Percentiles rank a stretch among this genome's conserved stretches.
Conservation (phyloP, 164 flowering plant species). For the Hamamelis virginiana region DNA sequence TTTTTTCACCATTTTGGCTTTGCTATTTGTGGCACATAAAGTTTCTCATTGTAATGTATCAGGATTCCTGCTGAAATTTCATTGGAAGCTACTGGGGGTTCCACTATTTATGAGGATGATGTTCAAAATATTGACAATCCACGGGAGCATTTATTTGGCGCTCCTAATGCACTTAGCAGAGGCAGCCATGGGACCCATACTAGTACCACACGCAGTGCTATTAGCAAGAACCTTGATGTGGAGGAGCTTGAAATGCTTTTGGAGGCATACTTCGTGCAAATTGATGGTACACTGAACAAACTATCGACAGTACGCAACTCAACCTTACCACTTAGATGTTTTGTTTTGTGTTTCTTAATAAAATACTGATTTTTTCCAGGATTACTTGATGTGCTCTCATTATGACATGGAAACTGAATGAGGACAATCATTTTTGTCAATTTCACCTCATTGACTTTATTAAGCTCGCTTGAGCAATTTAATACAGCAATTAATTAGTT, state of each 20-base stretch:
- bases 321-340: no score
- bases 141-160: slow-evolving; percentile 37
- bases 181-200: slow-evolving; percentile 65
- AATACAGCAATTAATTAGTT: background rate
- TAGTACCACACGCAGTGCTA: slow-evolving; percentile 65
- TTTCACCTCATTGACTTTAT: background rate
- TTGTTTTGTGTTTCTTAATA: no score
- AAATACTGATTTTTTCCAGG: no score
- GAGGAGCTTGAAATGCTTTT: slow-evolving; percentile 94
- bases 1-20: no score
- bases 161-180: slow-evolving; percentile 33
- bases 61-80: slow-evolving; percentile 53
- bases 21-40: background rate
- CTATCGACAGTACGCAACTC: slow-evolving; percentile 65
- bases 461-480: background rate
- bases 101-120: slow-evolving; percentile 37
- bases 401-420: background rate
- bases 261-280: slow-evolving; percentile 92
- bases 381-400: no score
- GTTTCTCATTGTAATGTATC: background rate
- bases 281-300: slow-evolving; percentile 83
- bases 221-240: slow-evolving; percentile 71
- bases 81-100: slow-evolving; percentile 35
- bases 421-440: background rate
- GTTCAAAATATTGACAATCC: slow-evolving; percentile 27